Base-by-base conservation (phyloP, 805 yeast species). In the Blastobotrys americana region DNA sequence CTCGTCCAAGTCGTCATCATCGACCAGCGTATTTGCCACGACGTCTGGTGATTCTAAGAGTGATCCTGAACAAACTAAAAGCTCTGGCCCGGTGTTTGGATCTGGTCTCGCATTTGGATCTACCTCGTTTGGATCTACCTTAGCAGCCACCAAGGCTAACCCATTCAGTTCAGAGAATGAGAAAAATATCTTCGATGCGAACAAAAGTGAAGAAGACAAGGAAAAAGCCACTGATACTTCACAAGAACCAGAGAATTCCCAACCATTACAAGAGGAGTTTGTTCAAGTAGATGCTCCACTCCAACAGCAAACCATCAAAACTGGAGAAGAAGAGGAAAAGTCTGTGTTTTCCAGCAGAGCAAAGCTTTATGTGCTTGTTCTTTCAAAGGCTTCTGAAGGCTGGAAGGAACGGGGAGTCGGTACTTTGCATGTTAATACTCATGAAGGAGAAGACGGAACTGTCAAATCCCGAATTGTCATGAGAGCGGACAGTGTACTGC, bases 321-420 rank as follows among this genome's bases (percentile, higher is more conserved):
- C 97, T 0, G 98, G 97, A 1, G 98, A 93, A 63, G 98, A 93
- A 62, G 71, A 77, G 45, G 98, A 93, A 60, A 70, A 69, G 27
- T 76, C 84, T 0, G 58, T 81, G 5, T 85, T 76, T 60, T 76
- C 77, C 37, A 74, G 83, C 33, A 79, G 82, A 39, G 86, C 94
- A 3, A 86, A 89, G 58, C 67, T 93, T 21, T 93, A 89, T 59
- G 79, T 76, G 23, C 66, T 86, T 54, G 84, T 84, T 55, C 67
- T 89, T 23, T 67, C 80, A 0, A 74, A 78, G 31, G 70, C 83
- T 3, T 61, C 74, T 5, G 78, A 73, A 15, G 96, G 96, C 2
- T 93, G 98, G 98, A 93, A 86, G 61, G 98, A 93, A 64, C 77
- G 93, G 57, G 98, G 98, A 19, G 72, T 84, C 35, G 98, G 98